Evolutionary conservation across 768 basidiomycete genomes (phyloP).

Genomic region (Bullera alba): DNA sequence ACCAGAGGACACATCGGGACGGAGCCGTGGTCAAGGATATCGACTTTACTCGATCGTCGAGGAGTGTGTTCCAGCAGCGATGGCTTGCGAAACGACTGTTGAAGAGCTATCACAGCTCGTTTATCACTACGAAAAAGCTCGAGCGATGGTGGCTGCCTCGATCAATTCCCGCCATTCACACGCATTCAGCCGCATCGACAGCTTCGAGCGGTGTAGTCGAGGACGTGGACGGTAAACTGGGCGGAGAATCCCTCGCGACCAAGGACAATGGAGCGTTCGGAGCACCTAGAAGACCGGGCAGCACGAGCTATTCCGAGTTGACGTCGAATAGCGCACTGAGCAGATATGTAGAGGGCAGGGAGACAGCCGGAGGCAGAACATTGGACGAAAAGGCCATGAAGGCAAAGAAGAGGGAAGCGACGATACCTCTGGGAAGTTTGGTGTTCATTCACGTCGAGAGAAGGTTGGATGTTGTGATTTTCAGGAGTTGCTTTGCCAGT

Average conservation of each 20-base stretch:
- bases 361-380: constrained; percentile 45
- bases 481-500: constrained; percentile 76
- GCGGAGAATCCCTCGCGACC: background rate
- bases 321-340: constrained; percentile 6
- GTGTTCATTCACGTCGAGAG: constrained; percentile 95
- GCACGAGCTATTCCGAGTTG: background rate
- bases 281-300: constrained; percentile 4
- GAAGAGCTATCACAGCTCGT: constrained; percentile 92
- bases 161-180: constrained; percentile 59
- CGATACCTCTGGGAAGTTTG: constrained; percentile 87
- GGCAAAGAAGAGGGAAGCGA: constrained; percentile 56
- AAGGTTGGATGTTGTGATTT: constrained; percentile 84
- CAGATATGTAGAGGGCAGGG: constrained; percentile 49
- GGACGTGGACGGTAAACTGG: background rate
- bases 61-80: constrained; percentile 80
- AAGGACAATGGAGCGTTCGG: no score
- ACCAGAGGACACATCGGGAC: constrained; percentile 59
- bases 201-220: no score
- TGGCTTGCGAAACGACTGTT: constrained; percentile 80
- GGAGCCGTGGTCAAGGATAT: constrained; percentile 48
- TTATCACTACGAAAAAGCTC: constrained; percentile 84
- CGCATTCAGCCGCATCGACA: no score
- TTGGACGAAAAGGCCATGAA: constrained; percentile 51
- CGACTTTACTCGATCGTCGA: constrained; percentile 55
- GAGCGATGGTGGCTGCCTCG: constrained; percentile 89